A percentile compares a stretch with the other conserved stretches of the same genome.
Conservation (phyloP, 2,329 filamentous ascomycete species). For the Seiridium unicorne region DNA sequence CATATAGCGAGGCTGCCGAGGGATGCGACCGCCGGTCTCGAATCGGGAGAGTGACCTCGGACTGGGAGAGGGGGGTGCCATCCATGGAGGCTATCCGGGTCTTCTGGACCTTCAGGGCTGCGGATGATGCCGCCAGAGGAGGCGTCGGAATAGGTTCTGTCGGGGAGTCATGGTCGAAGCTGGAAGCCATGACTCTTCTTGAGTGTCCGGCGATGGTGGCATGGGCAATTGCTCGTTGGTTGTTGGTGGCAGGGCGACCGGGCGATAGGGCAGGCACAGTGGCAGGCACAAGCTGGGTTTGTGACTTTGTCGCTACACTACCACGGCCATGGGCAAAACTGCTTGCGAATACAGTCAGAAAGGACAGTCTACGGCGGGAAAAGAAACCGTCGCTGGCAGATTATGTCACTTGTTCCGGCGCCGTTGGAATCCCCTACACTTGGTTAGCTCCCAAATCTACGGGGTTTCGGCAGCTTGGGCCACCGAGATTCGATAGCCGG, state of each 20-base stretch:
- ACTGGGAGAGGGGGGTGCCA: conserved; percentile 44
- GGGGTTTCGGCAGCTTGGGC: too few relatives aligned
- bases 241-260: too few relatives aligned
- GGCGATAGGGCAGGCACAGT: not conserved
- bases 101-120: conserved; percentile 59
- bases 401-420: too few relatives aligned
- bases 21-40: conserved; percentile 52
- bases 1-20: conserved; percentile 60
- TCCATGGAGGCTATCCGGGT: conserved; percentile 55
- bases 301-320: too few relatives aligned
- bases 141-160: conserved; percentile 68
- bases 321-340: too few relatives aligned
- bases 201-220: not conserved
- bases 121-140: conserved; percentile 64
- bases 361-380: too few relatives aligned
- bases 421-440: too few relatives aligned
- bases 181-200: conserved; percentile 7
- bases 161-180: conserved; percentile 55
- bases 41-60: conserved; percentile 49
- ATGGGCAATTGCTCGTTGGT: not conserved
- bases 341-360: too few relatives aligned
- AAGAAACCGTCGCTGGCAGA: too few relatives aligned
- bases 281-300: too few relatives aligned
- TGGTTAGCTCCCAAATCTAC: too few relatives aligned
- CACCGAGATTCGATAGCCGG: too few relatives aligned